Conservation (phyloP, 805 yeast species). For the Saturnispora hagleri region DNA sequence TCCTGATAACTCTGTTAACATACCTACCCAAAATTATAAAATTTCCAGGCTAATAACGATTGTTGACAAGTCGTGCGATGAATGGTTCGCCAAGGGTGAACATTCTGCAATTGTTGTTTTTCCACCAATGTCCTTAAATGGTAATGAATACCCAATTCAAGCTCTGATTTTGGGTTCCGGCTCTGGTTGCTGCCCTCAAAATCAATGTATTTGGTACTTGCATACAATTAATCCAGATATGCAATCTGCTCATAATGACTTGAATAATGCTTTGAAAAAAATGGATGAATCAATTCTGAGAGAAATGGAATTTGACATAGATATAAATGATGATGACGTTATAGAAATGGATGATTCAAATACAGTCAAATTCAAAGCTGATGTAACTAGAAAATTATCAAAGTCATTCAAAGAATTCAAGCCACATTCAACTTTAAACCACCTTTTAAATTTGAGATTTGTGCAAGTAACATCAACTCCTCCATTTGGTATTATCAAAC, state of each 20-base stretch:
- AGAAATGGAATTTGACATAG: conserved; percentile 55
- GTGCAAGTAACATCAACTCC: conserved; percentile 50
- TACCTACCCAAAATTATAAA: conserved; percentile 40
- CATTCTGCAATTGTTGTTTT: conserved; percentile 82
- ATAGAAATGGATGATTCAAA: conserved; percentile 27
- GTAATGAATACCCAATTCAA: conserved; percentile 71
- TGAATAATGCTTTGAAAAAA: conserved; percentile 70
- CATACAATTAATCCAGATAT: conserved; percentile 65
- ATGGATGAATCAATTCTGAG: conserved; percentile 74
- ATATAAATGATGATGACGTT: conserved; percentile 40
- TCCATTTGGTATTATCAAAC: conserved; percentile 43
- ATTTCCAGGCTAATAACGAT: conserved; percentile 72
- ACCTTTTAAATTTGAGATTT: conserved; percentile 51
- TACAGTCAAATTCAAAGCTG: conserved; percentile 8
- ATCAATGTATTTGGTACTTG: conserved; percentile 85
- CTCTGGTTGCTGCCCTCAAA: conserved; percentile 78
- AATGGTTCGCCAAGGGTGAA: conserved; percentile 87
- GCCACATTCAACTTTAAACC: conserved; percentile 47
- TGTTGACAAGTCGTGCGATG: conserved; percentile 78
- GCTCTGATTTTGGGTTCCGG: conserved; percentile 82
- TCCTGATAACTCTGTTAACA: conserved; percentile 32
- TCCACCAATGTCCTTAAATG: conserved; percentile 71
- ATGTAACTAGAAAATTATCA: conserved; percentile 66
- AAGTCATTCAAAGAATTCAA: conserved; percentile 77
- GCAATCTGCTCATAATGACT: conserved; percentile 57